Evolutionary conservation across 345 rosid genomes (phyloP).

Genomic region (Excoecaria cochinchinensis): DNA sequence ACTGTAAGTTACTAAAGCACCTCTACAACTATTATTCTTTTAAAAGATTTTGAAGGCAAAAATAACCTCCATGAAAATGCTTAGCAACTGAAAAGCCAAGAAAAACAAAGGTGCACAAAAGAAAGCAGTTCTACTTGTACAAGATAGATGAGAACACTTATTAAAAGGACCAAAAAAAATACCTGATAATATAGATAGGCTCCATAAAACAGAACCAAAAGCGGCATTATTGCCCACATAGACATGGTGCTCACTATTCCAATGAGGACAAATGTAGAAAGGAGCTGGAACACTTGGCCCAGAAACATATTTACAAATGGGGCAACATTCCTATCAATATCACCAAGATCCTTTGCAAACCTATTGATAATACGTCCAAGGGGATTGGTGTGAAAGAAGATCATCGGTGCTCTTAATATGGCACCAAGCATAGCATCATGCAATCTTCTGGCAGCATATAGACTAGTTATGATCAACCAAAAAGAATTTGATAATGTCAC

Average conservation of each 20-base stretch:
- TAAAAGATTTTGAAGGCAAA: not conserved
- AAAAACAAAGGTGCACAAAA: not conserved
- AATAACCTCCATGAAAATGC: not conserved
- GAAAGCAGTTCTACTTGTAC: not conserved
- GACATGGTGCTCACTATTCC: slow-evolving; percentile 98
- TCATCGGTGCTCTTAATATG: slow-evolving; percentile 95
- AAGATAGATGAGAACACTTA: not conserved
- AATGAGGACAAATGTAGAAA: slow-evolving; percentile 87
- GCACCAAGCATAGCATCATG: slow-evolving; percentile 92
- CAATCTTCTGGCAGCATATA: slow-evolving; percentile 83
- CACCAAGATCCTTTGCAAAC: slow-evolving; percentile 96
- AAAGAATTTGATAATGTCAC: slow-evolving; percentile 81
- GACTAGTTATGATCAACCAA: slow-evolving; percentile 85
- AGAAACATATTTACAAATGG: slow-evolving; percentile 71
- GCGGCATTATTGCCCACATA: slow-evolving; percentile 97
- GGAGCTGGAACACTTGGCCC: slow-evolving; percentile 79
- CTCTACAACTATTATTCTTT: not conserved
- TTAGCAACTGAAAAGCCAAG: not conserved
- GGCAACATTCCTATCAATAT: slow-evolving; percentile 88
- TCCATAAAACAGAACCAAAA: slow-evolving; percentile 82
- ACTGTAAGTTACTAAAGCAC: not conserved
- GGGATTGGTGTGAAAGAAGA: slow-evolving; percentile 95
- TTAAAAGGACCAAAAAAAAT: not conserved
- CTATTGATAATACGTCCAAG: slow-evolving; percentile 91
- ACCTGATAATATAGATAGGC: slow-evolving; percentile 96